These are phyloP conservation scores for Neurospora cerealis DNA, from an alignment of 495 filamentous ascomycete species.

Conservation along the genomic window DNA sequence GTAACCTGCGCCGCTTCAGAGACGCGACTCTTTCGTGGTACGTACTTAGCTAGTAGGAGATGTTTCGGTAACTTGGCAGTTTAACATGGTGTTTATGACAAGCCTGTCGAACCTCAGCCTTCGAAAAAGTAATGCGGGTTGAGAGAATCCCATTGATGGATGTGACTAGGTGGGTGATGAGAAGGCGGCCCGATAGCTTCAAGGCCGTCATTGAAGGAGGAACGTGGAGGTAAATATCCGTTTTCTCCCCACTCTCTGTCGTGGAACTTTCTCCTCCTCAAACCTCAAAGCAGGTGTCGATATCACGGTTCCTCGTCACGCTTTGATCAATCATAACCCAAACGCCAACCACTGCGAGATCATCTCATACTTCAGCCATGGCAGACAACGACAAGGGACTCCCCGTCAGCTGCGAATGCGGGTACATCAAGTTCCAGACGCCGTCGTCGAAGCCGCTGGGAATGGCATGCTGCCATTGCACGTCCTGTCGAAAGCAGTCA, in stretches of 20 bases:
- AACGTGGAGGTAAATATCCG: background rate
- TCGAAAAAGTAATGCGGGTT: background rate
- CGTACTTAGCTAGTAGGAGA: too few species aligned
- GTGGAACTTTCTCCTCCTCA: background rate
- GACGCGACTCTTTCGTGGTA: too few species aligned
- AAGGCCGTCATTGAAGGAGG: background rate
- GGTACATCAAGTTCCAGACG: constrained; percentile 34
- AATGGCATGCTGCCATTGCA: constrained; percentile 48
- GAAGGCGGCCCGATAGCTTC: background rate
- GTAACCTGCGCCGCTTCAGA: background rate
- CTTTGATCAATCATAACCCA: background rate
- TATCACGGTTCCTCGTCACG: background rate
- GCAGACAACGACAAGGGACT: constrained; percentile 2
- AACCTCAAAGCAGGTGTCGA: background rate
- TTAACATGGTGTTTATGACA: too few species aligned
- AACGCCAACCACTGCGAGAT: background rate
- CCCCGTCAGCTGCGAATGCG: constrained; percentile 41
- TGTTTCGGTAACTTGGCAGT: too few species aligned
- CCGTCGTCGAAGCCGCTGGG: constrained; percentile 28
- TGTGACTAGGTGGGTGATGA: background rate
- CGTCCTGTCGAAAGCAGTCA: constrained; percentile 46
- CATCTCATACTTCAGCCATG: background rate
- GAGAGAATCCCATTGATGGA: background rate
- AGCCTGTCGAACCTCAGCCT: too few species aligned
- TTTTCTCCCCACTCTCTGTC: background rate